These are phyloP conservation scores for Rhododendron simsii DNA, from an alignment of 148 eudicot species.

Conservation along the genomic window DNA sequence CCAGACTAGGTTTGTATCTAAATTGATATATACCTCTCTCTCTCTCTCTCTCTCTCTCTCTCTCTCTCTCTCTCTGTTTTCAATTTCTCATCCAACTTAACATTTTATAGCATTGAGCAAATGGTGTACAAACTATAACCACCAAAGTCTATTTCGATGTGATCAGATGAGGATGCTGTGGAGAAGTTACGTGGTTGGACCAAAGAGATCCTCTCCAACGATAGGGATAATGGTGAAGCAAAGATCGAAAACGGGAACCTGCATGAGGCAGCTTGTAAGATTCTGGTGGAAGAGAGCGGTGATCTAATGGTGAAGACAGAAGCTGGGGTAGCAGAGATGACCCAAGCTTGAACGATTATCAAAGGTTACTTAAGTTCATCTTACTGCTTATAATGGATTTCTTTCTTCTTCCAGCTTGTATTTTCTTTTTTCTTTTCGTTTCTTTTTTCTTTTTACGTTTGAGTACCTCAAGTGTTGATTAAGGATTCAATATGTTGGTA, in stretches of 20 bases:
- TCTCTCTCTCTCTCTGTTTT: no score
- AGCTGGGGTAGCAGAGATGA: not conserved
- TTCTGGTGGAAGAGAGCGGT: not conserved
- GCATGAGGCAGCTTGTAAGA: not conserved
- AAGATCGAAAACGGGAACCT: not conserved
- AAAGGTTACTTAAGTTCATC: no score
- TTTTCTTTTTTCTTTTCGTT: no score
- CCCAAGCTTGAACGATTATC: not conserved
- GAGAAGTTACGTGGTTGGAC: constrained; percentile 43
- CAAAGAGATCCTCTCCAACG: constrained; percentile 14
- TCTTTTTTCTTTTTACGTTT: no score
- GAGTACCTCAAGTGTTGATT: not conserved
- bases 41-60: no score
- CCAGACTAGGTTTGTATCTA: constrained; percentile 51
- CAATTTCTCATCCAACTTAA: no score
- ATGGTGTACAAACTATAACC: no score
- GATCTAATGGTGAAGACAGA: not conserved
- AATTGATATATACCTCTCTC: not conserved
- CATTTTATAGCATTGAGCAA: no score
- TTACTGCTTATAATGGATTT: no score
- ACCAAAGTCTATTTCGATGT: not conserved
- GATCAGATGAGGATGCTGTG: constrained; percentile 50
- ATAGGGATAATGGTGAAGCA: not conserved
- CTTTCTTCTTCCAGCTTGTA: not conserved
- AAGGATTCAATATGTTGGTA: not conserved